phyloP scores from a whole-genome alignment of 2,329 filamentous ascomycete genomes.

The Juglanconis sp. region DNA sequence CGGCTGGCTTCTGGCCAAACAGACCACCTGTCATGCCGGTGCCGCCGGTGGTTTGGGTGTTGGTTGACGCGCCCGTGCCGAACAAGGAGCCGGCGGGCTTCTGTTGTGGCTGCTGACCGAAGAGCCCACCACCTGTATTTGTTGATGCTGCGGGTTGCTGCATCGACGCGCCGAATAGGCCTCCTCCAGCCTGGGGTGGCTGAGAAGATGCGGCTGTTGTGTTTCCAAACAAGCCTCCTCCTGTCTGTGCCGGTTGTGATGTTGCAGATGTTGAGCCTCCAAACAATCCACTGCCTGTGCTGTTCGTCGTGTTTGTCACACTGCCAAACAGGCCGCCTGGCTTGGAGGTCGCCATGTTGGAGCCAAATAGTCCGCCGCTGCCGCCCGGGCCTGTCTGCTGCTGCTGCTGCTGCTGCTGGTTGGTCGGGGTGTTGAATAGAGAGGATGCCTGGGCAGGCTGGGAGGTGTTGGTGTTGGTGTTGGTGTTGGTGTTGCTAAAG shows the following conservation, averaged over 20 bases:
- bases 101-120: conserved; percentile 10
- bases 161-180: conserved; percentile 30
- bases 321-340: conserved; percentile 30
- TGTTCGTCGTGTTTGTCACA: conserved; percentile 22
- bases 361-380: conserved; percentile 21
- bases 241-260: conserved; percentile 1
- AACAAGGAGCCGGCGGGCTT: conserved; percentile 27
- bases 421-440: conserved; percentile 28
- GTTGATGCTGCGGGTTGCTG: conserved; percentile 20
- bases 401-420: conserved; percentile 25
- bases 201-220: conserved; percentile 10
- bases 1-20: conserved; percentile 27
- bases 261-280: conserved; percentile 20
- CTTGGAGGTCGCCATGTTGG: conserved; percentile 16
- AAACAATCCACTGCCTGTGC: conserved; percentile 20
- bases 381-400: conserved; percentile 17
- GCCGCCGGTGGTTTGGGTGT: conserved; percentile 30
- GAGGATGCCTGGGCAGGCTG: conserved; percentile 19
- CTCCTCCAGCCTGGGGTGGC: conserved; percentile 24
- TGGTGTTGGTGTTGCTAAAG: conserved; percentile 23
- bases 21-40: conserved; percentile 27
- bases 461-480: background rate
- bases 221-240: conserved; percentile 16
- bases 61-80: conserved; percentile 19
- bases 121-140: conserved; percentile 18